Conservation (phyloP, 176 grass and related monocot species). For the Pontederia crassipes region DNA sequence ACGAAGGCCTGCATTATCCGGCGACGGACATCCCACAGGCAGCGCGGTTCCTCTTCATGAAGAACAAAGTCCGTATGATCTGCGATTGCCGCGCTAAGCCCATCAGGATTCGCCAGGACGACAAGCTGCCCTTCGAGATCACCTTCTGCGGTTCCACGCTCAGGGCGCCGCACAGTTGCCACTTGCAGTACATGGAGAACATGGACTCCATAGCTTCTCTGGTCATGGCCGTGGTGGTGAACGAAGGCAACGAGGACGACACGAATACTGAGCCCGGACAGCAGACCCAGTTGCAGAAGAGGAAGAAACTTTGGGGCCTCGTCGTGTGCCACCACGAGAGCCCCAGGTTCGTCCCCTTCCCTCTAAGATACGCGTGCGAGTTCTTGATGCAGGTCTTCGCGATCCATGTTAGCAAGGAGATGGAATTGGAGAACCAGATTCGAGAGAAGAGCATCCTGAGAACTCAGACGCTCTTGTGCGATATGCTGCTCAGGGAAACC, state of each 20-base stretch:
- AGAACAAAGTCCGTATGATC: constrained; percentile 90
- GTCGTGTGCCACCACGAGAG: constrained; percentile 86
- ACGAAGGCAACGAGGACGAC: constrained; percentile 52
- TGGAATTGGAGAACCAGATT: constrained; percentile 76
- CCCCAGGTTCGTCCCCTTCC: constrained; percentile 78
- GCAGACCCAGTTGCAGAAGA: constrained; percentile 45
- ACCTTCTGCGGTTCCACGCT: constrained; percentile 80
- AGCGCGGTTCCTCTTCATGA: constrained; percentile 89
- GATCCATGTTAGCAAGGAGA: constrained; percentile 88
- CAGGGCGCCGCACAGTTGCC: constrained; percentile 75
- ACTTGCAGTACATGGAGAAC: constrained; percentile 96
- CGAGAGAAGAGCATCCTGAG: constrained; percentile 80
- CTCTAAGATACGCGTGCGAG: constrained; percentile 85
- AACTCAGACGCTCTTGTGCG: constrained; percentile 70
- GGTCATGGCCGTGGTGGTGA: constrained; percentile 78
- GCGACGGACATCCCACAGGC: constrained; percentile 94
- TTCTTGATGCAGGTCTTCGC: constrained; percentile 88
- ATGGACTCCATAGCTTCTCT: constrained; percentile 94
- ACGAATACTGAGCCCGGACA: constrained; percentile 3
- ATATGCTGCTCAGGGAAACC: constrained; percentile 72
- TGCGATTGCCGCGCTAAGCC: constrained; percentile 72
- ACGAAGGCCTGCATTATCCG: constrained; percentile 81
- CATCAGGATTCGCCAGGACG: constrained; percentile 55
- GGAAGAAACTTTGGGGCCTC: constrained; percentile 79
- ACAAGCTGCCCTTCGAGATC: constrained; percentile 52